Evolutionary conservation across 208 protist genomes (phyloP).

Genomic region (Leishmania tarentolae): DNA sequence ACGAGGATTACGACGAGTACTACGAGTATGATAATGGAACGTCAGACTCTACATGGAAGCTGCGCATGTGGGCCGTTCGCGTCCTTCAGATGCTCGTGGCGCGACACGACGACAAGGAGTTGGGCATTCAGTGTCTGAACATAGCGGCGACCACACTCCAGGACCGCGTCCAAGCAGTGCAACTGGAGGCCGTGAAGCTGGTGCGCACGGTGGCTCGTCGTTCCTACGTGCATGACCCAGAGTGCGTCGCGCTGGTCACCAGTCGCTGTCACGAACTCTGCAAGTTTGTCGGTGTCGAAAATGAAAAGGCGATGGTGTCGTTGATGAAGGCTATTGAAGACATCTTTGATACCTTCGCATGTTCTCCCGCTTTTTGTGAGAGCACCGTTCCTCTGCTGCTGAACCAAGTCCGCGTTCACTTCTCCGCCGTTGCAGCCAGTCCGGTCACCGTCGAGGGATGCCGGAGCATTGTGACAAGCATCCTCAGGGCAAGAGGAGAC

Average conservation of each 20-base stretch:
- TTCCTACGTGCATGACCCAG: constrained; percentile 12
- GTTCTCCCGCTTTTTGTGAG: not conserved
- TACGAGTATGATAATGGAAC: constrained; percentile 40
- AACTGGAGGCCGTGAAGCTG: constrained; percentile 48
- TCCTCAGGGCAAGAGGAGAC: constrained; percentile 4
- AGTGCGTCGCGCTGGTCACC: constrained; percentile 12
- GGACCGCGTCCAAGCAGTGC: constrained; percentile 53
- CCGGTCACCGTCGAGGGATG: constrained; percentile 17
- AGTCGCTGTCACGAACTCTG: constrained; percentile 23
- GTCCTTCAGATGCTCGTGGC: constrained; percentile 42
- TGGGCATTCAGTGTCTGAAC: constrained; percentile 34
- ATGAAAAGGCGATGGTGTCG: constrained; percentile 11
- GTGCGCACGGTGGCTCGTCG: constrained; percentile 31
- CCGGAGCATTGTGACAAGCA: constrained; percentile 25
- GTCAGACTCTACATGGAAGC: constrained; percentile 56
- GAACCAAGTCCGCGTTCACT: constrained; percentile 23
- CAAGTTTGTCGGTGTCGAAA: constrained; percentile 13
- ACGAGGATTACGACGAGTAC: constrained; percentile 42
- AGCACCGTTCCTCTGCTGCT: constrained; percentile 17
- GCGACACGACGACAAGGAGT: constrained; percentile 21
- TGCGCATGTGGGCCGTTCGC: constrained; percentile 44
- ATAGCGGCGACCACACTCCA: constrained; percentile 19
- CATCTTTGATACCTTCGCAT: constrained; percentile 15
- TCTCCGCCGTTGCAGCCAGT: constrained; percentile 13
- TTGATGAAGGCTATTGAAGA: constrained; percentile 25